phyloP scores from a whole-genome alignment of 1,139 yeast species.

The Sugiyamaella sp. region DNA sequence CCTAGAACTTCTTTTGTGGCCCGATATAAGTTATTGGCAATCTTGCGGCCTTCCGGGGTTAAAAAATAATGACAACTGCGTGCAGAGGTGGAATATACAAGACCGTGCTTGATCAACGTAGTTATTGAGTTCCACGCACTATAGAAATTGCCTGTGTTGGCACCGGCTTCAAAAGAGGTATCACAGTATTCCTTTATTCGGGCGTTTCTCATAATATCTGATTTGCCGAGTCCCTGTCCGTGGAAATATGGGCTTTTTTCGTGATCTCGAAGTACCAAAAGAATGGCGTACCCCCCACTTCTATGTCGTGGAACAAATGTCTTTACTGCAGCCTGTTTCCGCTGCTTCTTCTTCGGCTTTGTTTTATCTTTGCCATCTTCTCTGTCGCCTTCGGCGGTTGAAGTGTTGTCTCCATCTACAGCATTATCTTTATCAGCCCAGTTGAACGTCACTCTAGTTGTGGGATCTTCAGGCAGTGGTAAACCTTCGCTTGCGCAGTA shows the following conservation, averaged over 20 bases:
- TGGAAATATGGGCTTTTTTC: conserved; percentile 47
- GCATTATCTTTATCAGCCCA: conserved; percentile 3
- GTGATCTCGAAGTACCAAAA: conserved; percentile 61
- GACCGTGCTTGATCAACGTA: conserved; percentile 61
- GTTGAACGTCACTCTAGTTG: conserved; percentile 12
- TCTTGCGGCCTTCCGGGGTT: conserved; percentile 70
- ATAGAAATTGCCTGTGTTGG: conserved; percentile 58
- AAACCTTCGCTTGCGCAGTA: conserved; percentile 53
- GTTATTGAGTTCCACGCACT: conserved; percentile 82
- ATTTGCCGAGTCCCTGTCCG: conserved; percentile 59
- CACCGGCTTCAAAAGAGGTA: conserved; percentile 63
- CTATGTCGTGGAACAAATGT: conserved; percentile 74
- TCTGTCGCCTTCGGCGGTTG: conserved; percentile 13
- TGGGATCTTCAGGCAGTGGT: conserved; percentile 45
- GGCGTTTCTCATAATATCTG: conserved; percentile 60
- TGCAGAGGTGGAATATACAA: conserved; percentile 61
- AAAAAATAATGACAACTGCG: conserved; percentile 57
- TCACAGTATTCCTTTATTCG: conserved; percentile 57
- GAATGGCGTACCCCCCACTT: conserved; percentile 86
- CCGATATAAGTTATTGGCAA: conserved; percentile 54
- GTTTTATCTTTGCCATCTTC: background rate
- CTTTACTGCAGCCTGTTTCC: conserved; percentile 36
- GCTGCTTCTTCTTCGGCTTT: conserved; percentile 33
- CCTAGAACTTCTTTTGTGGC: conserved; percentile 12
- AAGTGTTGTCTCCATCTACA: background rate